Base-by-base conservation (phyloP, 2,329 filamentous ascomycete genomes). In the Diaporthe sp. region DNA sequence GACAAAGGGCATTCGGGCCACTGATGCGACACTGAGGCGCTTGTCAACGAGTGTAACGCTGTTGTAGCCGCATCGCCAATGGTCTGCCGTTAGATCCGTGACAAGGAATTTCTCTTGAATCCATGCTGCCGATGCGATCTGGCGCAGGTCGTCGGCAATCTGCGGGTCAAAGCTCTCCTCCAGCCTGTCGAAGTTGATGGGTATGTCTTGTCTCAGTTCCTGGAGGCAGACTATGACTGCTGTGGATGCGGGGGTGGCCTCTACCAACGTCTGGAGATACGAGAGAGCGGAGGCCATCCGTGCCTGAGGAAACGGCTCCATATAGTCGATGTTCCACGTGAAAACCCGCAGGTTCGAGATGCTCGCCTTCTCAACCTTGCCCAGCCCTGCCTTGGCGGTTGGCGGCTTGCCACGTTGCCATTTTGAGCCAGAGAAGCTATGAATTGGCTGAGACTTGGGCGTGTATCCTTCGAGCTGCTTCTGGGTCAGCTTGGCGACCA, bases 41-140 rank as follows among this genome's bases (percentile, higher is more conserved):
- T 81, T 81, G 74, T 89, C 87, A 1, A 90, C 80, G 4, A 91
- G 82, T 9, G 85, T 88, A 6, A 88, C 90, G 7, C 88, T 88
- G 77, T 90, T 90, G 37, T 81, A 73, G 8, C 79, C 78, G 4
- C 80, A 81, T 15, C 82, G 79, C 88, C 88, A 90, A 69, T 82
- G 79, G 2, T 77, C 71, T 3, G 65, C 73, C 37, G 83, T 81
- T 9, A 85, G 42, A 58, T 90, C 88, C 0, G 87, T 88, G 19
- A 89, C 76, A 77, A 81, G 77, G 81, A 89, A 90, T 7, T 77
- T 77, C 0, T 82, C 74, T 30, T 82, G 83, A 6, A 90, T 79
- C 88, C 88, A 90, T 2, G 77, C 70, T 35, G 83, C 79, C 2
- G 79, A 76, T 25, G 82, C 80, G 66, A 91, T 84, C 7, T 84